Conservation (phyloP, 2,329 filamentous ascomycete genomes). For the Beauveria bassiana region DNA sequence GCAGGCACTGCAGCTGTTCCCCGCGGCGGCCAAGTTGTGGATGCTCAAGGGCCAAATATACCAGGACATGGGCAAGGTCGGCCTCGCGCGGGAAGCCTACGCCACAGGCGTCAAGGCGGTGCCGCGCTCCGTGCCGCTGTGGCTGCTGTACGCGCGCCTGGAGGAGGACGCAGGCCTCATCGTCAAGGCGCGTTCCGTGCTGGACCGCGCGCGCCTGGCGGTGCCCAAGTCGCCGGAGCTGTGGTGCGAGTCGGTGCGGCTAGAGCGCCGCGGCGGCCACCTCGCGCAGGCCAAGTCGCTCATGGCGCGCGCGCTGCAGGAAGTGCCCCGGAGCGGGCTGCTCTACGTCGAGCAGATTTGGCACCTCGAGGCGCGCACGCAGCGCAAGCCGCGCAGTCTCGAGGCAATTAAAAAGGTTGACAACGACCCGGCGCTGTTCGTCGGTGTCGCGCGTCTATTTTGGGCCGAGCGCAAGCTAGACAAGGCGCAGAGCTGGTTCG, state of each 20-base stretch:
- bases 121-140: constrained; percentile 75
- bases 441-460: constrained; percentile 89
- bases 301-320: constrained; percentile 89
- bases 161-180: constrained; percentile 78
- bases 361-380: constrained; percentile 83
- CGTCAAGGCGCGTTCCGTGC: constrained; percentile 88
- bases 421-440: constrained; percentile 80
- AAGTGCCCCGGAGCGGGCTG: constrained; percentile 78
- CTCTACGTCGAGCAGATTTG: constrained; percentile 95
- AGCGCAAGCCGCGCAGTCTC: constrained; percentile 82
- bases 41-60: constrained; percentile 99
- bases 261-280: constrained; percentile 84
- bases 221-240: constrained; percentile 77
- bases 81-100: constrained; percentile 85
- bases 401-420: constrained; percentile 98
- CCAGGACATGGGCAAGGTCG: constrained; percentile 68
- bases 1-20: constrained; percentile 80
- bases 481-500: constrained; percentile 94
- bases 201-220: constrained; percentile 83
- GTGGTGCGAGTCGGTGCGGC: constrained; percentile 88
- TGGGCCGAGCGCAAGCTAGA: constrained; percentile 90
- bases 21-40: constrained; percentile 80
- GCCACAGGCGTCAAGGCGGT: constrained; percentile 81
- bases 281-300: constrained; percentile 75
- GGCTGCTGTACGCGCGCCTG: constrained; percentile 79